These are phyloP conservation scores for Mycothermus thermophilus DNA, from an alignment of 495 filamentous ascomycete species.

Conservation along the genomic window DNA sequence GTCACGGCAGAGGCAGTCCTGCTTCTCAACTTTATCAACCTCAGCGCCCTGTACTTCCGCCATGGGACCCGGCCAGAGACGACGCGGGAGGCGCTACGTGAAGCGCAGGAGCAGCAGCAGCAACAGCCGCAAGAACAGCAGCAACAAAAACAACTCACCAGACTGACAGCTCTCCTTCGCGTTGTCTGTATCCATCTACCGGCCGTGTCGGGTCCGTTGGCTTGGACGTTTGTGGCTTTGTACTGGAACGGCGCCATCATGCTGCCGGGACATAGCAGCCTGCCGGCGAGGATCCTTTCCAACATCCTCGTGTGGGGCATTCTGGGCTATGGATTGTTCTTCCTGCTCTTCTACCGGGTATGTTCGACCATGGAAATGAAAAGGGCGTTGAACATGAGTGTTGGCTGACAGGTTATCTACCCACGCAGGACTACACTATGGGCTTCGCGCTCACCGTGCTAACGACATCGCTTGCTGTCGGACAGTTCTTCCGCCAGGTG, in stretches of 20 bases:
- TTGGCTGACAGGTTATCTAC: slow-evolving; percentile 1
- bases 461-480: slow-evolving; percentile 57
- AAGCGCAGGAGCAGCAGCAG: too few species aligned
- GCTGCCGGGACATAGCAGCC: slow-evolving; percentile 38
- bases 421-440: slow-evolving; percentile 70
- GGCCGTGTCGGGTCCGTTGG: slow-evolving; percentile 60
- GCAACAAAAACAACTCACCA: too few species aligned
- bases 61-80: slow-evolving; percentile 36
- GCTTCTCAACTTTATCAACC: slow-evolving; percentile 68
- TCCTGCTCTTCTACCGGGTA: slow-evolving; percentile 51
- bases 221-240: slow-evolving; percentile 70
- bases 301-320: slow-evolving; percentile 81
- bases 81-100: too few species aligned
- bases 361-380: slow-evolving; percentile 1
- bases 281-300: slow-evolving; percentile 60
- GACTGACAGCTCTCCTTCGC: slow-evolving; percentile 45
- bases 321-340: slow-evolving; percentile 55
- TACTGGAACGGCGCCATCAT: slow-evolving; percentile 81
- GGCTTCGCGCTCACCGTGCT: slow-evolving; percentile 65
- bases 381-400: not conserved
- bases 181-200: slow-evolving; percentile 58
- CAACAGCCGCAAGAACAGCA: too few species aligned
- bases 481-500: slow-evolving; percentile 54
- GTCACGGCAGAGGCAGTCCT: slow-evolving; percentile 59
- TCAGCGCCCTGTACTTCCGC: slow-evolving; percentile 64